A percentile compares a stretch with the other conserved stretches of the same genome.
Conservation (phyloP, 306 rosid species). For the Lathyrus oleraceus region DNA sequence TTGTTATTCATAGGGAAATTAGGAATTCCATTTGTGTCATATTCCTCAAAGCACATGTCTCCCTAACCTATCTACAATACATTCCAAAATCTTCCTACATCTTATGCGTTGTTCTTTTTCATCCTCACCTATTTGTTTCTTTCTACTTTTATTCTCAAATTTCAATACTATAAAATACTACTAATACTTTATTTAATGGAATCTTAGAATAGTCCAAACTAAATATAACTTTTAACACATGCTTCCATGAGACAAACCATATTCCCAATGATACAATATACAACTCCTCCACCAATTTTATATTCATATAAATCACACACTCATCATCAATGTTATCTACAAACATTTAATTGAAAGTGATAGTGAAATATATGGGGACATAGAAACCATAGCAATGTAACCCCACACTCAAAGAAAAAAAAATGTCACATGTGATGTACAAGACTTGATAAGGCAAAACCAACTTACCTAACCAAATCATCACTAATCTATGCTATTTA, state of each 20-base stretch:
- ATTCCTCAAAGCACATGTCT: slow-evolving; percentile 22
- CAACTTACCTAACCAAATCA: slow-evolving; percentile 46
- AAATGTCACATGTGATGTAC: slow-evolving; percentile 46
- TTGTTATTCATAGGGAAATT: neutral
- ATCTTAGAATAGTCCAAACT: neutral
- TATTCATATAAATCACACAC: slow-evolving; percentile 20
- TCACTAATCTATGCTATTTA: slow-evolving; percentile 33
- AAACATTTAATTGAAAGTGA: slow-evolving; percentile 37
- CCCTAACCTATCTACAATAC: slow-evolving; percentile 10
- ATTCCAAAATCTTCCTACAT: slow-evolving; percentile 8
- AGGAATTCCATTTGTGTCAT: neutral
- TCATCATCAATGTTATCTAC: slow-evolving; percentile 32
- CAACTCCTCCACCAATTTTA: neutral
- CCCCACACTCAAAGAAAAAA: slow-evolving; percentile 40
- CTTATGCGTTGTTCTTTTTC: slow-evolving; percentile 1
- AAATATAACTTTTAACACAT: neutral
- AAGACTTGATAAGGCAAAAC: slow-evolving; percentile 39
- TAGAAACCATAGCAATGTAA: slow-evolving; percentile 19
- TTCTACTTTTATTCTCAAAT: neutral
- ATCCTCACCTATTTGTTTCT: slow-evolving; percentile 1
- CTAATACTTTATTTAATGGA: neutral
- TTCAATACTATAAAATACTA: neutral
- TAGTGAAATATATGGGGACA: slow-evolving; percentile 35
- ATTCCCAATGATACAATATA: neutral
- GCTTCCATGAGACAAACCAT: neutral